Evolutionary conservation across 2,329 filamentous ascomycete genomes (phyloP).

Genomic region (Neofusicoccum laricinum): DNA sequence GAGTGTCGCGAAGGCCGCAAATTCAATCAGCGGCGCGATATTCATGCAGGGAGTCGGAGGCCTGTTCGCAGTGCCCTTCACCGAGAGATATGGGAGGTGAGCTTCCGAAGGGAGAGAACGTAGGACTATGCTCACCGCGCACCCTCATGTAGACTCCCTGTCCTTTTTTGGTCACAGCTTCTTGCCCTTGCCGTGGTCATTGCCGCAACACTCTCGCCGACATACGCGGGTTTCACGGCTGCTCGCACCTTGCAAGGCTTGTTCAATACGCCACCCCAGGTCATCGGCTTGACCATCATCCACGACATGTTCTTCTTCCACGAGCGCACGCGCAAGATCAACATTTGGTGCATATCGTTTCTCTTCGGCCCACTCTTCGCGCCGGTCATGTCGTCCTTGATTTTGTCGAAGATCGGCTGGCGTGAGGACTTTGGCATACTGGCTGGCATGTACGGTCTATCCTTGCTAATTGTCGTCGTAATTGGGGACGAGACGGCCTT

Average conservation of each 20-base stretch:
- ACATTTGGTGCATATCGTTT: conserved; percentile 19
- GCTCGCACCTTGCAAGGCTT: conserved; percentile 27
- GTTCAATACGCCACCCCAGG: conserved; percentile 25
- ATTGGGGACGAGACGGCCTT: conserved; percentile 35
- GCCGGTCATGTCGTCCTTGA: conserved; percentile 24
- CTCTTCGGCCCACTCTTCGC: conserved; percentile 27
- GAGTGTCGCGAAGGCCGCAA: conserved; percentile 30
- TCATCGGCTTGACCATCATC: conserved; percentile 26
- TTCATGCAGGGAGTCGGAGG: conserved; percentile 22
- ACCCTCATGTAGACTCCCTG: conserved; percentile 19
- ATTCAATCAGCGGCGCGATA: conserved; percentile 35
- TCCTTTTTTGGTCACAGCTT: conserved; percentile 29
- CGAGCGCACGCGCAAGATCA: conserved; percentile 34
- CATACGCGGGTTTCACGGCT: conserved; percentile 26
- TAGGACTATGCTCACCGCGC: neutral
- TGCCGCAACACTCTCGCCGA: conserved; percentile 19
- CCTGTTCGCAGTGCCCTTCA: conserved; percentile 26
- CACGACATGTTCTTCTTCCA: conserved; percentile 40
- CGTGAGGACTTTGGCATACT: conserved; percentile 23
- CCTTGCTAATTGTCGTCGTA: conserved; percentile 27
- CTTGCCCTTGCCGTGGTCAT: conserved; percentile 20
- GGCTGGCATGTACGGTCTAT: conserved; percentile 35
- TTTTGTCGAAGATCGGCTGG: neutral
- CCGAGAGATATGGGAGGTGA: conserved; percentile 40
- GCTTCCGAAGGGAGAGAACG: too few relatives aligned